Base-by-base conservation (phyloP, 352 stramenopile genomes). In the Phytophthora crassamura region DNA sequence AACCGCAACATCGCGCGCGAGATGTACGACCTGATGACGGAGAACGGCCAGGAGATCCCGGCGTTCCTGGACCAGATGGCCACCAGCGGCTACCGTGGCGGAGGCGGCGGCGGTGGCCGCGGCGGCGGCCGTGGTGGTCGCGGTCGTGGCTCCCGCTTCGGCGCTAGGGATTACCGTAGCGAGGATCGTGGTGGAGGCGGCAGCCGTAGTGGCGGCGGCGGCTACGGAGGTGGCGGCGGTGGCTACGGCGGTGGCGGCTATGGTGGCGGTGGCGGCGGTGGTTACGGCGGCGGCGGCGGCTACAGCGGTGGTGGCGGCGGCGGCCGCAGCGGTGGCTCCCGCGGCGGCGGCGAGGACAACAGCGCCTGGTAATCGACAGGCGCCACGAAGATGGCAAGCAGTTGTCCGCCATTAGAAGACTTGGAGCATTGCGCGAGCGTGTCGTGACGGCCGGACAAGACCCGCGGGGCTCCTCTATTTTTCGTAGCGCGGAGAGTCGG, bases 1-100 rank as follows among this genome's bases (percentile, higher is more conserved):
- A 99, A 99, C 85, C 78, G 88, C 46, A 99, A 98, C 80, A 95
- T 99, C 50, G 93, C 95, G 22, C 88, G 95, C 35, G 97, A 99
- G 62, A 91, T 99, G 41, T 94, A 98, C 76, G 97, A 99, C 16
- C 60, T 99, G 58, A 83, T 99, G 30, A 82, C 94, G 16, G 95
- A 99, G 76, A 99, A 98, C 74, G 88, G 94, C 20, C 97, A 99
- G 75, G 95, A 99, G 59, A 86, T 97, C 52, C 97, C 97, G 25
- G 50, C 79, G 20, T 99, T 95, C 86, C 69, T 99, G 39, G 96
- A 97, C 63, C 90, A 98, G 69, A 98, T 99, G 94, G 92, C 84
- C 30, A 87, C 84, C 71, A 97, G 84, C 57, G 75, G 74, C 33
- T 88, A 64, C 74, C 78, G 84, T 69, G 84, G 91, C 33, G 82